Conservation (phyloP, 441 rosid genomes). For the Biscutella laevigata region DNA sequence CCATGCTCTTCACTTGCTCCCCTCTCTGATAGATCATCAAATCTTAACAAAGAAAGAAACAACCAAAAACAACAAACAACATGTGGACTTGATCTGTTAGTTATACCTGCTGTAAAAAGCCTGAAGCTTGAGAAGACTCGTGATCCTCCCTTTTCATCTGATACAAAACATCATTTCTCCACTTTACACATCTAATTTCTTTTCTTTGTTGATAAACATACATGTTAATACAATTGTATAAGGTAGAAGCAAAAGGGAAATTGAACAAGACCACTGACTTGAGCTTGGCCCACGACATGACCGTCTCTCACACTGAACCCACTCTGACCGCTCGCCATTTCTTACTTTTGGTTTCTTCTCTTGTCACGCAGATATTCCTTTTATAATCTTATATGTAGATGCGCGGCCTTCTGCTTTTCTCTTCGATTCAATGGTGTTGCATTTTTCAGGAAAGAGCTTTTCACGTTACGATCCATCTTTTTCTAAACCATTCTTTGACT, state of each 20-base stretch:
- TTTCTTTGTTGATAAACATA: background rate
- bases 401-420: background rate
- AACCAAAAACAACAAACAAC: background rate
- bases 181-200: background rate
- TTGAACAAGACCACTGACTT: slow-evolving; percentile 22
- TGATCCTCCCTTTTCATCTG: slow-evolving; percentile 15
- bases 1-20: slow-evolving; percentile 50
- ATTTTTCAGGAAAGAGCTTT: background rate
- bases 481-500: slow-evolving; percentile 15
- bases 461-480: slow-evolving; percentile 13
- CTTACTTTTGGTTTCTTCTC: slow-evolving; percentile 14
- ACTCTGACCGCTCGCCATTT: slow-evolving; percentile 22
- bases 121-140: slow-evolving; percentile 19
- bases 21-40: slow-evolving; percentile 31
- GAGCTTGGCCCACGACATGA: slow-evolving; percentile 27
- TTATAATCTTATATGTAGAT: background rate
- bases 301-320: slow-evolving; percentile 24
- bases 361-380: background rate
- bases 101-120: slow-evolving; percentile 17
- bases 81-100: slow-evolving; percentile 2
- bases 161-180: slow-evolving; percentile 1
- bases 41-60: background rate
- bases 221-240: background rate
- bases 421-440: slow-evolving; percentile 10
- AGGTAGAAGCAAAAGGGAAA: slow-evolving; percentile 13